Percentiles rank a stretch among this genome's conserved stretches.
Evolutionary conservation across 1,284 basidiomycete genomes (phyloP).

Genomic region (Ustilago crameri): DNA sequence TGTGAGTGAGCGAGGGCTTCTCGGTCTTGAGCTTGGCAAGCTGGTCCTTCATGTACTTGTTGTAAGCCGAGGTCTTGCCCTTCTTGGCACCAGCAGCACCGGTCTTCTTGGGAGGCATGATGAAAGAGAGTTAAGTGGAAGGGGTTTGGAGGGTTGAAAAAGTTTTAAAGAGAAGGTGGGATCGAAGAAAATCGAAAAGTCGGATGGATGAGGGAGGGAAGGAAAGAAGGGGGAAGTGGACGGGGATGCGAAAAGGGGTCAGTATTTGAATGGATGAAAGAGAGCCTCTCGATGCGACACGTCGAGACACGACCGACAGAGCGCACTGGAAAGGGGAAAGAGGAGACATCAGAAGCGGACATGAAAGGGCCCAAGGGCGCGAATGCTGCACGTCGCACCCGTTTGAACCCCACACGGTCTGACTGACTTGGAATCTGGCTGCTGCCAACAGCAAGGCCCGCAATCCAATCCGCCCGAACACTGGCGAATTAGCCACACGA

Average conservation of each 20-base stretch:
- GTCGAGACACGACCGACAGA: constrained; percentile 28
- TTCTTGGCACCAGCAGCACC: constrained; percentile 51
- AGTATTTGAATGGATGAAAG: constrained; percentile 9
- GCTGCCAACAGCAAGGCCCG: background rate
- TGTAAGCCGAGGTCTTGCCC: constrained; percentile 52
- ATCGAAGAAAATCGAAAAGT: constrained; percentile 1
- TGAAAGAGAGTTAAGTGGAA: constrained; percentile 3
- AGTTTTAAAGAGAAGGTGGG: background rate
- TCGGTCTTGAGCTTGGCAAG: constrained; percentile 59
- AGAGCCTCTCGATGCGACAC: constrained; percentile 12
- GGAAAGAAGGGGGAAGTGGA: constrained; percentile 7
- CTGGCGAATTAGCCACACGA: background rate
- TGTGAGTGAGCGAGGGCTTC: constrained; percentile 54
- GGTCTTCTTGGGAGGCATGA: constrained; percentile 54
- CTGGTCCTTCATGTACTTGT: constrained; percentile 52
- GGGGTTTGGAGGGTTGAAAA: background rate
- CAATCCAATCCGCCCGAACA: background rate
- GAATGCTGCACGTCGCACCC: background rate
- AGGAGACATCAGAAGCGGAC: background rate
- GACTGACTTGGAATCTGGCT: constrained; percentile 3
- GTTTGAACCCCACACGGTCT: constrained; percentile 9
- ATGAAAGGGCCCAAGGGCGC: background rate
- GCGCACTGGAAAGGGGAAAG: constrained; percentile 1
- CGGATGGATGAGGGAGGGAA: constrained; percentile 7
- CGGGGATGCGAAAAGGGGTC: constrained; percentile 8